phyloP scores from a whole-genome alignment of 306 rosid species.

The Cicer yamashitae region DNA sequence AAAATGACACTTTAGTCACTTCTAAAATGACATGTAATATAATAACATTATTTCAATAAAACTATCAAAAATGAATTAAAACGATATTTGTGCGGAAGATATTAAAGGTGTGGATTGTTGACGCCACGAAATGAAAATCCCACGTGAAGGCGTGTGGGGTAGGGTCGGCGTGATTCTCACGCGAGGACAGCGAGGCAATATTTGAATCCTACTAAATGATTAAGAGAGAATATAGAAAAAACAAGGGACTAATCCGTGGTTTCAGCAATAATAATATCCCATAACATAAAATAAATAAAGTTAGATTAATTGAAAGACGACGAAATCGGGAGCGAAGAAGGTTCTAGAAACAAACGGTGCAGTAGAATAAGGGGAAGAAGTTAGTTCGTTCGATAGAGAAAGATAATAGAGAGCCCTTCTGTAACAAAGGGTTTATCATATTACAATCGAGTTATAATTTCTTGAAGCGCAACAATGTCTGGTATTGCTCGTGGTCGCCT shows the following conservation, averaged over 20 bases:
- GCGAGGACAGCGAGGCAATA: slow-evolving; percentile 21
- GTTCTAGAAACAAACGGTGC: slow-evolving; percentile 12
- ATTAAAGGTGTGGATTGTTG: too few relatives aligned
- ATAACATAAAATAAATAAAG: not conserved
- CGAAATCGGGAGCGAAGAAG: not conserved
- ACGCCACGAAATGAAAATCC: too few relatives aligned
- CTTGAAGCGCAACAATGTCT: slow-evolving; percentile 52
- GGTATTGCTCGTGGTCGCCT: slow-evolving; percentile 97
- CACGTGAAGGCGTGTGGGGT: slow-evolving; percentile 2
- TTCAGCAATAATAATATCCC: not conserved
- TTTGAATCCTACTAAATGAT: not conserved
- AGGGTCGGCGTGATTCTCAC: slow-evolving; percentile 46
- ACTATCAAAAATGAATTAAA: too few relatives aligned
- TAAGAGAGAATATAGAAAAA: not conserved
- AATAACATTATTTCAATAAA: too few relatives aligned
- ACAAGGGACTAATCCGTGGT: not conserved
- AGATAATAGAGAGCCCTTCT: not conserved
- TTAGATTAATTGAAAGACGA: too few relatives aligned
- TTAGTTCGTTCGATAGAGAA: too few relatives aligned
- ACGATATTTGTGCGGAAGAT: too few relatives aligned
- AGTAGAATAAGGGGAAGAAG: not conserved
- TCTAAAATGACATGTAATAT: too few relatives aligned
- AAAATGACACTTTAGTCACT: too few relatives aligned
- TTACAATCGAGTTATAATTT: not conserved
- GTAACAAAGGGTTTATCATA: not conserved